Percentiles rank a stretch among this genome's conserved stretches.
Conservation (phyloP, 2,329 filamentous ascomycete species). For the Zymoseptoria pseudotritici region DNA sequence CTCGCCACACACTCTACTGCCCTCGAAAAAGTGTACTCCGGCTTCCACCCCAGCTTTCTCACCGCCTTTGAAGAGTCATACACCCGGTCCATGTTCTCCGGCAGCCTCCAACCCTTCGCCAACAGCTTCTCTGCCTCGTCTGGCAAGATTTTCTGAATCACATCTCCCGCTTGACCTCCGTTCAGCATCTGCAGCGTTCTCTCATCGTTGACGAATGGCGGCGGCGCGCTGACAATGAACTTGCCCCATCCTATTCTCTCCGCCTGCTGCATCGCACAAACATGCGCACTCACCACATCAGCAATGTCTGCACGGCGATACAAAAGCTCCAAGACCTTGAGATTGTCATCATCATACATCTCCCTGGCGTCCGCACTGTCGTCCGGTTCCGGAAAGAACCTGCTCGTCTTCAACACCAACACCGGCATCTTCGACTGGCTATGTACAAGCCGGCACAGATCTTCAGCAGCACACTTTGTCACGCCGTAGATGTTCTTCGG, state of each 20-base stretch:
- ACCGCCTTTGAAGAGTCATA: conserved; percentile 13
- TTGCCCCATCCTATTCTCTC: conserved; percentile 11
- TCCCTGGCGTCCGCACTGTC: conserved; percentile 9
- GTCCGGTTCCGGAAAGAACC: conserved; percentile 34
- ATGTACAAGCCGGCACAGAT: conserved; percentile 40
- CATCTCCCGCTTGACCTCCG: conserved; percentile 1
- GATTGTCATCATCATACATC: conserved; percentile 12
- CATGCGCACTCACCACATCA: conserved; percentile 12
- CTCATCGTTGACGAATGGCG: conserved; percentile 8
- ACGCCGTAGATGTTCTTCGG: conserved; percentile 31
- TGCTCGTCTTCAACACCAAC: conserved; percentile 40
- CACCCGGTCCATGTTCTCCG: conserved; percentile 10
- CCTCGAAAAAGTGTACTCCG: conserved; percentile 11
- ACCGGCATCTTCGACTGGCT: conserved; percentile 35
- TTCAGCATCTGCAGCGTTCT: conserved; percentile 2
- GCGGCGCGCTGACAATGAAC: conserved; percentile 15
- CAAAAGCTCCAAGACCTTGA: conserved; percentile 16
- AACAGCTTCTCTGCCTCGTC: conserved; percentile 8
- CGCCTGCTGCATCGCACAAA: conserved; percentile 11
- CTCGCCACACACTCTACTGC: conserved; percentile 7
- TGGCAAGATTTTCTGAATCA: conserved; percentile 2
- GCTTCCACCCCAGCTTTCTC: conserved; percentile 9
- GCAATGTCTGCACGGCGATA: conserved; percentile 13
- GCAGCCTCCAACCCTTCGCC: conserved; percentile 11
- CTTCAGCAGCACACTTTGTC: conserved; percentile 45